Evolutionary conservation across 495 filamentous ascomycete species (phyloP), one percentile per base, ranked within the genome.

Genomic region (Bombardia bombarda): DNA sequence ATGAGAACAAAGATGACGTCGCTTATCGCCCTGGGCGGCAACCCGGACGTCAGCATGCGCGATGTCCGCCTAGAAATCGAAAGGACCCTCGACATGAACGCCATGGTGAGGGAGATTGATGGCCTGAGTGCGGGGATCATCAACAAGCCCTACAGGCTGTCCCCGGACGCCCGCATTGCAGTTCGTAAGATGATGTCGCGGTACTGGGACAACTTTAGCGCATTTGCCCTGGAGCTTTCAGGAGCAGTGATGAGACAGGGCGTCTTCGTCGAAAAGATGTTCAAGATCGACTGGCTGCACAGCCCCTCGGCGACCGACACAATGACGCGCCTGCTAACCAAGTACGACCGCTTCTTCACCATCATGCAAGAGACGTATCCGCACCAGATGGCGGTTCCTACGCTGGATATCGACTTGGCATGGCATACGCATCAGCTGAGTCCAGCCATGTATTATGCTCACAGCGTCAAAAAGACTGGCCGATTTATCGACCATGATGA

Each of bases 401-500:
- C 89, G 10, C 68, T 94, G 2, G 88, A 94, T 47, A 75, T 94
- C n/a, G 88, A 94, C 58, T 66, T 94, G 1, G 87, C 79, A 7
- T 95, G 89, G 87, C 80, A 85, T 52, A 80, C 76, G 0, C 77
- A 80, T 51, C 70, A 82, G 61, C 73, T 93, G 14, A 77, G 67
- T 4, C 85, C 87, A 0, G 52, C 55, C 13, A 43, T 56, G 14
- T 93, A 93, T 61, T 81, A 74, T 52, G 30, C 37, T n/a, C 84
- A 69, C 55, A 77, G 70, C n/a, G 32, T 47, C 2, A 32, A 19
- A 2, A 49, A 56, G 24, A 63, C 56, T 8, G 50, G 39, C 6
- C 71, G 71, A 30, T 84, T 89, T 55, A 70, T 92, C 45, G 84
- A 90, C 53, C 89, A 94, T 59, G 84, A 94, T 60, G 89, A 94